Percentiles rank a stretch among this genome's conserved stretches.
Evolutionary conservation across 768 basidiomycete genomes (phyloP).

Genomic region (Rhizopogon rudus): DNA sequence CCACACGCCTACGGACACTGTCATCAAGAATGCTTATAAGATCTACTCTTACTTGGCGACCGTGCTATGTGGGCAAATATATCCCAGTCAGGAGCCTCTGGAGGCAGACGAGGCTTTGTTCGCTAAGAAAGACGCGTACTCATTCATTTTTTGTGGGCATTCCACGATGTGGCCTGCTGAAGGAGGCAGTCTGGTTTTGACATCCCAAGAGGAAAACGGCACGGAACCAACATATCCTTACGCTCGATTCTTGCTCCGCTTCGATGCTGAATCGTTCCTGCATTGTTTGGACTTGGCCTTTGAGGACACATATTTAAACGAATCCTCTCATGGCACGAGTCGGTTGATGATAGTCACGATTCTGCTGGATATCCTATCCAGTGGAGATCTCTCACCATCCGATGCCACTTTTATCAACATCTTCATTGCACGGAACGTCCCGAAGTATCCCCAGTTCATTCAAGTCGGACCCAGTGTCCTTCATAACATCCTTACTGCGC

Average conservation of each 20-base stretch:
- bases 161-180: slow-evolving; percentile 79
- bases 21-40: slow-evolving; percentile 80
- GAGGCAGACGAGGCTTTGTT: slow-evolving; percentile 54
- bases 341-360: slow-evolving; percentile 83
- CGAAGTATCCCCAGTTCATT: slow-evolving; percentile 92
- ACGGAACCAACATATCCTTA: slow-evolving; percentile 89
- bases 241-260: slow-evolving; percentile 72
- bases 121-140: slow-evolving; percentile 74
- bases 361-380: slow-evolving; percentile 70
- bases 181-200: slow-evolving; percentile 69
- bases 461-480: slow-evolving; percentile 45
- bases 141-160: slow-evolving; percentile 79
- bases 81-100: slow-evolving; percentile 79
- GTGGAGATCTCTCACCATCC: slow-evolving; percentile 44
- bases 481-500: slow-evolving; percentile 70
- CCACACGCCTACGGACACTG: slow-evolving; percentile 40
- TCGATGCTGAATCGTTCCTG: slow-evolving; percentile 91
- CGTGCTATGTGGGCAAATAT: slow-evolving; percentile 75
- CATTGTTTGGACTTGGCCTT: slow-evolving; percentile 94
- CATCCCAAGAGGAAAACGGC: slow-evolving; percentile 68
- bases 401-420: slow-evolving; percentile 88
- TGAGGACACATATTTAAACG: slow-evolving; percentile 89
- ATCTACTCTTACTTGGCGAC: slow-evolving; percentile 85
- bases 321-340: slow-evolving; percentile 57
- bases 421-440: slow-evolving; percentile 93